Evolutionary conservation across 2,329 filamentous ascomycete species (phyloP).

Genomic region (Aciculosporium take): DNA sequence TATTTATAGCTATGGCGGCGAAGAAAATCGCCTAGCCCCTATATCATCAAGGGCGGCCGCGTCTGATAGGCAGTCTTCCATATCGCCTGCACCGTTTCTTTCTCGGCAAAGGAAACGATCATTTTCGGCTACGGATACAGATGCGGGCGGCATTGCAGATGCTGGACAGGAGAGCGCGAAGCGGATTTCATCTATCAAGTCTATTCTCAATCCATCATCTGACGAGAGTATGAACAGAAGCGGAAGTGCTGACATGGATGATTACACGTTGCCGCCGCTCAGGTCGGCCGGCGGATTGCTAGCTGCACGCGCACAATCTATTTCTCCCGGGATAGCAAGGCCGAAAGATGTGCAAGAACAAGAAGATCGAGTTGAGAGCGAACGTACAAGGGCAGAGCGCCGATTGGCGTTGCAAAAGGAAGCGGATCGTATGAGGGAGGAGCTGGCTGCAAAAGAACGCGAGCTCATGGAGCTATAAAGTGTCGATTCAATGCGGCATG

Average conservation of each 20-base stretch:
- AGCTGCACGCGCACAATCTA: constrained; percentile 11
- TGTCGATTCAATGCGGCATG: constrained; percentile 6
- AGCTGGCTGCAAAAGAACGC: constrained; percentile 58
- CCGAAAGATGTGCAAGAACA: constrained; percentile 9
- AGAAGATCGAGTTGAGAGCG: constrained; percentile 26
- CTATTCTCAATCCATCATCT: constrained; percentile 50
- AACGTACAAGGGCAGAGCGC: constrained; percentile 43
- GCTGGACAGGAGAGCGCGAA: constrained; percentile 36
- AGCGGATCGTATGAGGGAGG: constrained; percentile 60
- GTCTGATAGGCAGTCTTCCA: constrained; percentile 39
- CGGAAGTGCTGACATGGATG: constrained; percentile 22
- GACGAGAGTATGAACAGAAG: constrained; percentile 11
- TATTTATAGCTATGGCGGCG: constrained; percentile 27
- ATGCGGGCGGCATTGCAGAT: constrained; percentile 24
- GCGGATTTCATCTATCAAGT: constrained; percentile 61
- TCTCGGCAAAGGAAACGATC: constrained; percentile 51
- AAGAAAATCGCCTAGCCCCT: constrained; percentile 46
- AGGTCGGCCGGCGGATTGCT: constrained; percentile 23
- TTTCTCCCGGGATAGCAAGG: constrained; percentile 10
- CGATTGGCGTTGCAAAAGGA: constrained; percentile 55
- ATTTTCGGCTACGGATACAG: constrained; percentile 46
- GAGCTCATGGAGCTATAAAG: constrained; percentile 37
- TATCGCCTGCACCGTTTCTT: constrained; percentile 47
- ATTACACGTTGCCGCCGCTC: constrained; percentile 28
- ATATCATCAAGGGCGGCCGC: constrained; percentile 30